Evolutionary conservation across 179 eudicot genomes (phyloP).

Genomic region (Vitellaria paradoxa): DNA sequence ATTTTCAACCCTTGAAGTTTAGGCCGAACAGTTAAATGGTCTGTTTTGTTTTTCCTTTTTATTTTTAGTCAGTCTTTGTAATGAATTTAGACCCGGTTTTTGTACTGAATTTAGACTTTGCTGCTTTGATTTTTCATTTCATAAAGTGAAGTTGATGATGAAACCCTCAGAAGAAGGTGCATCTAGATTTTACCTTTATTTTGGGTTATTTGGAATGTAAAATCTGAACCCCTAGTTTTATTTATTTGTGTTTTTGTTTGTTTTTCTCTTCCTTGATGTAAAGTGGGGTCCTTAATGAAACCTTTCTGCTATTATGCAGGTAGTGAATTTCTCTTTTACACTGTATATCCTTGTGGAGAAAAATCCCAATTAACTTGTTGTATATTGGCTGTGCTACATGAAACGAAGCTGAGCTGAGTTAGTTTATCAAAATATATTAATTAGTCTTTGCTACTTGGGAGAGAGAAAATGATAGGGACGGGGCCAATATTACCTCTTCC

Average conservation of each 20-base stretch:
- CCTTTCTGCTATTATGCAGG: slow-evolving; percentile 8
- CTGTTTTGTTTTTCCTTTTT: neutral
- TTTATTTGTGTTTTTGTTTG: neutral
- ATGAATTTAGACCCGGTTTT: neutral
- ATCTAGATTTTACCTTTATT: neutral
- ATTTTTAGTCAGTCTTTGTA: neutral
- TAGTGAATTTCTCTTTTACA: neutral
- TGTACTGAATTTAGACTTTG: neutral
- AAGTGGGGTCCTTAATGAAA: neutral
- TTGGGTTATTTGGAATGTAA: neutral
- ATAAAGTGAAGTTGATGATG: neutral
- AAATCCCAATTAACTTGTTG: neutral
- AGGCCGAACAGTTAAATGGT: too few relatives aligned
- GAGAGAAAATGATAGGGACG: slow-evolving; percentile 30
- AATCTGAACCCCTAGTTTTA: neutral
- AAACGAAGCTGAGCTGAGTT: neutral
- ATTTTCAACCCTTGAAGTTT: neutral
- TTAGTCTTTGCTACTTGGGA: neutral
- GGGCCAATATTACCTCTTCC: slow-evolving; percentile 73
- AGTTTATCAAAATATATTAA: too few relatives aligned
- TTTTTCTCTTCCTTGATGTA: neutral
- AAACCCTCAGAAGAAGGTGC: neutral
- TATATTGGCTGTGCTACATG: neutral
- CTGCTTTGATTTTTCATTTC: neutral
- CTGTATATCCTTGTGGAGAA: neutral